Evolutionary conservation across 1,284 basidiomycete species (phyloP), one percentile per base, ranked within the genome.

Genomic region (Ceratobasidium sp.): DNA sequence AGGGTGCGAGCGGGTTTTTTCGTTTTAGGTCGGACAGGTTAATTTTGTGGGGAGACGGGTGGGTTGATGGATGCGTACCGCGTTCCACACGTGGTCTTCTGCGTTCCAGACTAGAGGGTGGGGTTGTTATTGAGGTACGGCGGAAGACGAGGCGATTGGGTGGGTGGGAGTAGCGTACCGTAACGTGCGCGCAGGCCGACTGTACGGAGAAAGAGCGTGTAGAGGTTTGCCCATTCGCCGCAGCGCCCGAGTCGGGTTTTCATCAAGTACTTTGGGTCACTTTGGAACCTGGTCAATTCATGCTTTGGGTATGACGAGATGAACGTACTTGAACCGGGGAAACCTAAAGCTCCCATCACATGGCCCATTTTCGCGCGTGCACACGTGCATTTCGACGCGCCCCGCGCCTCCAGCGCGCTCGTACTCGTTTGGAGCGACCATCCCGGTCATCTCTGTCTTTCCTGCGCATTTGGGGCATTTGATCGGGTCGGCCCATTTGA

Each of bases 21-120:
- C 51, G 19, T 25, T 29, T 46, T 5, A 49, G 34, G 13, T 32
- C 32, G 44, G 22, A 52, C 49, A 49, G n/a, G 66, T 3, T 7
- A 40, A 67, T 46, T n/a, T 46, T 51, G 54, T 62, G 49, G 70
- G 37, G 29, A 46, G 29, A 77, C 1, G 25, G 6, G 81, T 82
- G 79, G 40, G 2, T 57, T 57, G 32, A 57, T 57, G 56, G 32
- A 57, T 22, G 81, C 85, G 77, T 83, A 85, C 79, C 68, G 85
- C 85, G 65, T 84, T 84, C 86, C 86, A 87, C n/a, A 87, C 86
- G 76, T 87, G 86, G 80, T 87, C 86, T 80, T 87, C 86, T 32
- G 82, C 83, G 69, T 81, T 81, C 81, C 81, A 81, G 32, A 81
- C 80, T 81, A 46, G 44, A 15, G 65, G 29, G 2, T n/a, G 13